phyloP scores from a whole-genome alignment of 208 protist species.

The Herpetomonas samuelpessoai region DNA sequence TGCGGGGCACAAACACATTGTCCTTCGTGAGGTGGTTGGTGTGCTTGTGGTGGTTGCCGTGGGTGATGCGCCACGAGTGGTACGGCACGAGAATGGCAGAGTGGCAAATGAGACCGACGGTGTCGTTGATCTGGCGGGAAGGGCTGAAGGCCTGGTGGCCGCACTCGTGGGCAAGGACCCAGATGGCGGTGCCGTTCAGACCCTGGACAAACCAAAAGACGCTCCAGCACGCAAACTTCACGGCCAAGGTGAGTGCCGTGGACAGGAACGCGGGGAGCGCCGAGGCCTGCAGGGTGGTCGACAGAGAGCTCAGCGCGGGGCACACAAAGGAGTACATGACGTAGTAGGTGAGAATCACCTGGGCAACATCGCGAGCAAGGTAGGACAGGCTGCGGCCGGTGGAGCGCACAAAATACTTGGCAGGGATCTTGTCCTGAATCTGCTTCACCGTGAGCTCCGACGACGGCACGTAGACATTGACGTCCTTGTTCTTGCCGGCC shows the following conservation, averaged over 20 bases:
- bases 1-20: conserved; percentile 79
- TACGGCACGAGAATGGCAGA: conserved; percentile 89
- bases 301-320: conserved; percentile 27
- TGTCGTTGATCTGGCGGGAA: conserved; percentile 75
- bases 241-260: conserved; percentile 12
- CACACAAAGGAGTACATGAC: conserved; percentile 55
- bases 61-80: conserved; percentile 92
- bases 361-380: conserved; percentile 56
- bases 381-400: conserved; percentile 41
- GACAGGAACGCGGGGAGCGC: conserved; percentile 12
- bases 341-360: conserved; percentile 41
- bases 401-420: conserved; percentile 71
- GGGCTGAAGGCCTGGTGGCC: conserved; percentile 92
- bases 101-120: conserved; percentile 88
- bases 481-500: conserved; percentile 53
- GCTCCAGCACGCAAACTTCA: conserved; percentile 51
- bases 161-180: conserved; percentile 95
- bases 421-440: conserved; percentile 73
- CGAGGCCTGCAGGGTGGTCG: conserved; percentile 11
- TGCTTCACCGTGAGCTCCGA: conserved; percentile 60
- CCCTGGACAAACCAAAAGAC: conserved; percentile 87
- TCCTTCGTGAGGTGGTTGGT: conserved; percentile 94
- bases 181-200: conserved; percentile 83
- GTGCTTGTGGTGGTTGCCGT: conserved; percentile 93
- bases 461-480: conserved; percentile 63